Percentiles rank a stretch among this genome's conserved stretches.
Evolutionary conservation across 1,284 basidiomycete genomes (phyloP).

Genomic region (Puccinia triticina): DNA sequence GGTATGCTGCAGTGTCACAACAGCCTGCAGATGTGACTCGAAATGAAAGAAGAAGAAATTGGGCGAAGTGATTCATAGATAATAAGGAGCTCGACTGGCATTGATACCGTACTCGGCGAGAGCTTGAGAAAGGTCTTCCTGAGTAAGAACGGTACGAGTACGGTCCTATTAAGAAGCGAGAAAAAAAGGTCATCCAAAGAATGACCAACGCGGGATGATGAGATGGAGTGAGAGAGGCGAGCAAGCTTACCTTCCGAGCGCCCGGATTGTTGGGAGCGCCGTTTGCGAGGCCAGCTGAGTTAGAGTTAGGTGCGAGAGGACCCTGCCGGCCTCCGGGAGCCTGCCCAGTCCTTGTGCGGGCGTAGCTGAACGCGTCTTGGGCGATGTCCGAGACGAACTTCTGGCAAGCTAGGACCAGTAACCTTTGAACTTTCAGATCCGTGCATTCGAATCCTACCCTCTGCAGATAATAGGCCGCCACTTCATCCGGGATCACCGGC

Average conservation of each 20-base stretch:
- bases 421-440: slow-evolving; percentile 85
- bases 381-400: slow-evolving; percentile 98
- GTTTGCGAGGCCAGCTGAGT: slow-evolving; percentile 52
- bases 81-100: slow-evolving; percentile 87
- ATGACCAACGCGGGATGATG: not conserved
- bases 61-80: slow-evolving; percentile 58
- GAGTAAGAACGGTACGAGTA: slow-evolving; percentile 91
- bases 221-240: slow-evolving; percentile 15
- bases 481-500: slow-evolving; percentile 96
- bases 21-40: too few relatives aligned
- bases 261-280: slow-evolving; percentile 43
- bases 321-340: slow-evolving; percentile 60
- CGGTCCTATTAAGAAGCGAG: slow-evolving; percentile 67
- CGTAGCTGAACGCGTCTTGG: slow-evolving; percentile 95
- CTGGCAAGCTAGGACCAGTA: slow-evolving; percentile 92
- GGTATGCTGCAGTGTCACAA: too few relatives aligned
- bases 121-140: slow-evolving; percentile 93
- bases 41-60: not conserved
- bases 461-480: slow-evolving; percentile 96
- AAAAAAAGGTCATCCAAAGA: not conserved
- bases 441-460: slow-evolving; percentile 94
- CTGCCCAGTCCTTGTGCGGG: slow-evolving; percentile 76
- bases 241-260: slow-evolving; percentile 28
- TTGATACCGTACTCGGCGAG: slow-evolving; percentile 93
- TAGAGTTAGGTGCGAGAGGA: slow-evolving; percentile 32